phyloP scores from a whole-genome alignment of 768 basidiomycete genomes.

The Mycena crocata region DNA sequence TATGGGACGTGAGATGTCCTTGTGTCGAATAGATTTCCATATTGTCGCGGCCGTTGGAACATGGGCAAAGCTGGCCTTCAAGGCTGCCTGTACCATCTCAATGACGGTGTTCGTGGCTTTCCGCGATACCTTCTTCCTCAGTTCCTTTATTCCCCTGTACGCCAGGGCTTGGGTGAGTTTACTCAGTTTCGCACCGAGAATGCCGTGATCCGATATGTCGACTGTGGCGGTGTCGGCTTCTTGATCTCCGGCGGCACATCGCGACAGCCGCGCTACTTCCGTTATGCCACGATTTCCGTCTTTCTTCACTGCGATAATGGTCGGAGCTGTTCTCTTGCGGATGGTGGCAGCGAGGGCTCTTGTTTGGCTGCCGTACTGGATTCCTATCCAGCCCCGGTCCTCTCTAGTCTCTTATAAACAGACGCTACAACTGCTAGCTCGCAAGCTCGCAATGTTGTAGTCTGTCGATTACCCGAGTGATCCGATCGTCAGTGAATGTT shows the following conservation, averaged over 20 bases:
- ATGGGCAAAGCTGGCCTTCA: too few relatives aligned
- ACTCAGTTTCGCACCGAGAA: not conserved
- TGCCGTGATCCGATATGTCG: too few relatives aligned
- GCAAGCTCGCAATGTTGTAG: too few relatives aligned
- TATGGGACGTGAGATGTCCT: not conserved
- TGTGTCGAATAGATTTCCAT: constrained; percentile 4
- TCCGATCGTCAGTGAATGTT: too few relatives aligned
- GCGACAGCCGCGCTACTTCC: not conserved
- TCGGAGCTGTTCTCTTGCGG: not conserved
- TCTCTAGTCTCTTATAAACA: too few relatives aligned
- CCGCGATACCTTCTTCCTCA: not conserved
- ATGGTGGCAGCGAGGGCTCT: not conserved
- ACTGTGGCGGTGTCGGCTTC: not conserved
- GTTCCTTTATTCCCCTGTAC: not conserved
- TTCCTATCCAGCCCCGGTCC: constrained; percentile 12
- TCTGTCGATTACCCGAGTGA: too few relatives aligned
- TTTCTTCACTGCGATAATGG: not conserved
- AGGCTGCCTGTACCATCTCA: not conserved
- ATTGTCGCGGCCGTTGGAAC: not conserved
- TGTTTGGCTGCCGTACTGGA: not conserved
- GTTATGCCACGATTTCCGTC: not conserved
- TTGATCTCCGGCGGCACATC: not conserved
- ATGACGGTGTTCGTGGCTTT: not conserved
- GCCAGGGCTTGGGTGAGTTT: not conserved
- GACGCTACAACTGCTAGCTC: too few relatives aligned